phyloP scores from a whole-genome alignment of 2,329 filamentous ascomycete genomes.

The Pseudopithomyces chartarum region DNA sequence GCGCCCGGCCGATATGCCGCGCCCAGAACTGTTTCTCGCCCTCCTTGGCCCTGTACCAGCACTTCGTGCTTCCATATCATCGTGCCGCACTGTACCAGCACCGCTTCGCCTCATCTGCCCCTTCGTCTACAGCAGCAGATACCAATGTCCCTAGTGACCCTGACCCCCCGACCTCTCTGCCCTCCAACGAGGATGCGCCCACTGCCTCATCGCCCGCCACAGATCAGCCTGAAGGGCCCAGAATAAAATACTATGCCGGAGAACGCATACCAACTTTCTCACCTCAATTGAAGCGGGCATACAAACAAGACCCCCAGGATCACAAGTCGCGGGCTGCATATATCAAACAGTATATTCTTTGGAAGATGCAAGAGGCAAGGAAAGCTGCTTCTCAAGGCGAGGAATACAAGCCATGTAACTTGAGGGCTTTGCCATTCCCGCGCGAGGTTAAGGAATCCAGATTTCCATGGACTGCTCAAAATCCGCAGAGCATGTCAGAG shows the following conservation, averaged over 20 bases:
- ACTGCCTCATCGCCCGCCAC: background rate
- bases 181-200: background rate
- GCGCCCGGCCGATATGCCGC: slow-evolving; percentile 33
- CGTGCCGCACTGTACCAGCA: slow-evolving; percentile 12
- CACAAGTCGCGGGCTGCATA: background rate
- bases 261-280: background rate
- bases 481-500: background rate
- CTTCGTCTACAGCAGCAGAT: slow-evolving; percentile 1
- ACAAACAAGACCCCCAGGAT: background rate
- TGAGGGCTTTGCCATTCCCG: slow-evolving; percentile 15
- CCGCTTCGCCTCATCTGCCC: slow-evolving; percentile 24
- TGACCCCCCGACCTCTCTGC: background rate
- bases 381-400: slow-evolving; percentile 12
- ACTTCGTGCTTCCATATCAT: slow-evolving; percentile 31
- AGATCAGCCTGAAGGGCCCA: background rate
- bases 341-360: background rate
- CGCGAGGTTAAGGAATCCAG: slow-evolving; percentile 9
- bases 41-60: slow-evolving; percentile 38
- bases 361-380: slow-evolving; percentile 12
- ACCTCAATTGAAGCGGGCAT: background rate
- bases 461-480: slow-evolving; percentile 24
- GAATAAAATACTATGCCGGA: background rate
- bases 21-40: slow-evolving; percentile 40
- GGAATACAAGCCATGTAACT: slow-evolving; percentile 25
- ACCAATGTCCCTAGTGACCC: background rate